Conservation (phyloP, 495 filamentous ascomycete species). For the Hyaloscypha bicolor region DNA sequence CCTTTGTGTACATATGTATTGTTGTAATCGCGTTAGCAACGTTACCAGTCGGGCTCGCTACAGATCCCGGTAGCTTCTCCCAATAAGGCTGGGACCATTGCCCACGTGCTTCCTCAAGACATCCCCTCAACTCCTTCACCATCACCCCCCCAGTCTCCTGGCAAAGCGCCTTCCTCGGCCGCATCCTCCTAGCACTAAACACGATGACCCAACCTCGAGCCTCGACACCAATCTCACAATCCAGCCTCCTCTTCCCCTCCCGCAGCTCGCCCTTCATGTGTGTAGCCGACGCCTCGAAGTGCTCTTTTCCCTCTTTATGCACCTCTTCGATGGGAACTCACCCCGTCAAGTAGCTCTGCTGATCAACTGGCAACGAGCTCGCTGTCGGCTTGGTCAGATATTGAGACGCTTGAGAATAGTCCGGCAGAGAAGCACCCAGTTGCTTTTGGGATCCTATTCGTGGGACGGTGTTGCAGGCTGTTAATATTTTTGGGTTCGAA, state of each 20-base stretch:
- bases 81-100: not conserved
- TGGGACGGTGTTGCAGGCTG: too few relatives aligned
- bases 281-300: not conserved
- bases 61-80: too few relatives aligned
- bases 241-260: conserved; percentile 54
- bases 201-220: conserved; percentile 3
- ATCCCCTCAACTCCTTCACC: not conserved
- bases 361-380: conserved; percentile 1
- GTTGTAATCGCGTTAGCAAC: too few relatives aligned
- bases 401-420: not conserved
- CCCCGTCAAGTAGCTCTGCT: not conserved
- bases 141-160: not conserved
- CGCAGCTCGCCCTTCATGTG: conserved; percentile 58
- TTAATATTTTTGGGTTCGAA: too few relatives aligned
- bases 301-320: not conserved
- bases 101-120: not conserved
- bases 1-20: too few relatives aligned
- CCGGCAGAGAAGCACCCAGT: not conserved
- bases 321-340: not conserved
- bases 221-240: not conserved
- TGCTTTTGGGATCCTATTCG: not conserved
- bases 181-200: conserved; percentile 6
- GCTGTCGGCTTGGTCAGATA: not conserved
- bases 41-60: too few relatives aligned
- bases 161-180: conserved; percentile 3